A percentile compares a stretch with the other conserved stretches of the same genome.
phyloP scores from a whole-genome alignment of 1,139 yeast genomes.

The Yamadazyma trypodendri region DNA sequence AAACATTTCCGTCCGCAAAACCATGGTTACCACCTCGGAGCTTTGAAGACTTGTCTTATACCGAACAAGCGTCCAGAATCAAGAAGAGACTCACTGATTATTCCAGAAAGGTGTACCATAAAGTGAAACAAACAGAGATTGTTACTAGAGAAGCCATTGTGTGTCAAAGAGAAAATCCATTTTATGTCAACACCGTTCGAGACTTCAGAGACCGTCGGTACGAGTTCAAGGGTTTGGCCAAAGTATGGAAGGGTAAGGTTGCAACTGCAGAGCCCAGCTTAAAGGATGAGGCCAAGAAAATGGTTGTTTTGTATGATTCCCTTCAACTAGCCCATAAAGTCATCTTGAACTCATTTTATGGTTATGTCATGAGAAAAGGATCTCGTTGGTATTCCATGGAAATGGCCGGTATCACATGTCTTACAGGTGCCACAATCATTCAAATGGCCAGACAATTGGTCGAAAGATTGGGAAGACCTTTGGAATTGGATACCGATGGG shows the following conservation, averaged over 20 bases:
- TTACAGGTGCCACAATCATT: constrained; percentile 96
- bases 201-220: constrained; percentile 95
- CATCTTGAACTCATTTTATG: constrained; percentile 93
- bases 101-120: constrained; percentile 80
- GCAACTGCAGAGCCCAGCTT: constrained; percentile 49
- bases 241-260: constrained; percentile 88
- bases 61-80: constrained; percentile 75
- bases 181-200: constrained; percentile 91
- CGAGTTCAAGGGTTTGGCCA: constrained; percentile 90
- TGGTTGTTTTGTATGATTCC: constrained; percentile 93
- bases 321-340: constrained; percentile 96
- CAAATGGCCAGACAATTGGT: constrained; percentile 94
- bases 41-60: constrained; percentile 71
- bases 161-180: constrained; percentile 97
- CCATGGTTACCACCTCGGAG: constrained; percentile 56
- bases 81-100: constrained; percentile 83
- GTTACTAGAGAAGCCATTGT: constrained; percentile 90
- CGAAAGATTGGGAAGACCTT: constrained; percentile 92
- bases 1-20: constrained; percentile 65
- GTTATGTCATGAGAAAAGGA: constrained; percentile 98
- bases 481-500: constrained; percentile 98
- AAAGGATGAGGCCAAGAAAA: constrained; percentile 83
- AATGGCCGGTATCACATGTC: constrained; percentile 99
- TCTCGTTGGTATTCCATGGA: constrained; percentile 99
- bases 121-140: constrained; percentile 77